These are phyloP conservation scores for Ogataea polymorpha DNA, from an alignment of 805 yeast species.

Conservation along the genomic window DNA sequence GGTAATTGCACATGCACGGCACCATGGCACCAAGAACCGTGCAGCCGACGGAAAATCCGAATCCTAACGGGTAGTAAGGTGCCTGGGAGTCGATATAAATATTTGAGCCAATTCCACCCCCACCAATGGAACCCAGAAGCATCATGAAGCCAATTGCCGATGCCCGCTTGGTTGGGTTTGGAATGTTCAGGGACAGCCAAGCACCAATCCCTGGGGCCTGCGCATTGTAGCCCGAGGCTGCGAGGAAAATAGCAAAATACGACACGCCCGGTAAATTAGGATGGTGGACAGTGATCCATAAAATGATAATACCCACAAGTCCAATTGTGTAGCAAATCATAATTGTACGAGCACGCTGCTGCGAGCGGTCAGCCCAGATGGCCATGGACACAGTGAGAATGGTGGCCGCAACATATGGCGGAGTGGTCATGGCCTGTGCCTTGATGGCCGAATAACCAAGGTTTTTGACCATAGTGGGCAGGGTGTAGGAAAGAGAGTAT, in stretches of 20 bases:
- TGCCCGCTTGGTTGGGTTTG: conserved; percentile 37
- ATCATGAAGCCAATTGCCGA: conserved; percentile 45
- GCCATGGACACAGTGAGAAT: conserved; percentile 30
- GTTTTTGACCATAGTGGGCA: conserved; percentile 43
- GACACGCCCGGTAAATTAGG: conserved; percentile 38
- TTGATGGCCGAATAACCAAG: conserved; percentile 41
- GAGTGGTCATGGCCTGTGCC: conserved; percentile 45
- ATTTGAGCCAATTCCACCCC: conserved; percentile 21
- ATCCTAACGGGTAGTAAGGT: conserved; percentile 19
- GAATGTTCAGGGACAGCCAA: conserved; percentile 18
- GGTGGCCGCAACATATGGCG: conserved; percentile 35
- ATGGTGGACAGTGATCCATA: conserved; percentile 41
- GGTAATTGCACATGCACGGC: conserved; percentile 17
- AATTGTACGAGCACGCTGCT: conserved; percentile 35
- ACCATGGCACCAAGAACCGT: conserved; percentile 20
- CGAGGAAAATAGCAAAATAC: conserved; percentile 40
- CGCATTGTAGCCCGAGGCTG: conserved; percentile 38
- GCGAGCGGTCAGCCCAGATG: conserved; percentile 30
- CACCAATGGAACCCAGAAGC: conserved; percentile 35
- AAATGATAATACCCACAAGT: conserved; percentile 37
- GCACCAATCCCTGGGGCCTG: conserved; percentile 23
- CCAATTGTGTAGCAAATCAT: conserved; percentile 37
- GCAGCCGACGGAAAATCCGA: conserved; percentile 19
- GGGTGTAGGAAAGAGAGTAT: conserved; percentile 39
- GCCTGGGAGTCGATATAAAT: conserved; percentile 16